Evolutionary conservation across 345 rosid species (phyloP), one percentile per base, ranked within the genome.

Genomic region (Eucalyptus victrix): DNA sequence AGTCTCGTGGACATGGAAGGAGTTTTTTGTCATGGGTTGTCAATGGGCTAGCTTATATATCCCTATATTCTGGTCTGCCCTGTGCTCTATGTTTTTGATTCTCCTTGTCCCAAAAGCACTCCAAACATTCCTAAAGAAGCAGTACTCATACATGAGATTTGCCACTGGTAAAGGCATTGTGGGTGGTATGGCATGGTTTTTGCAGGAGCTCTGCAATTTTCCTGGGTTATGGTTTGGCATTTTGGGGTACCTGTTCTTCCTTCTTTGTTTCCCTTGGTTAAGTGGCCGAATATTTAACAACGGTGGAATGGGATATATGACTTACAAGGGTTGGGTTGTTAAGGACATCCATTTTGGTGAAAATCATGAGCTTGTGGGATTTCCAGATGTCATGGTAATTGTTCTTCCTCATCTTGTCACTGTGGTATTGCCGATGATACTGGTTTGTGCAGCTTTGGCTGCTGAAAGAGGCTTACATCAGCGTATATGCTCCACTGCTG

Each of bases 1-100:
- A 92, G 83, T 96, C 87, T 93, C 95, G 8, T 97, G 99, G 99
- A 95, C 98, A 28, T 98, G 99, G 99, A 96, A 92, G 91, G 99
- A 98, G 93, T 96, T 97, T 87, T 91, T 89, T 83, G 97, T 96
- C 90, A 96, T 98, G 98, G 99, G 98, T 53, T 90, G 94, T 92
- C 98, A 96, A 58, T 97, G 98, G 98, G 95, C 90, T 58, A 94
- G 93, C 44, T 91, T 96, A 89, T 97, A 97, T 89, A 92, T 91
- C 93, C 98, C 98, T 4, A 67, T 96, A 88, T 88, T 98, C 90
- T 97, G 98, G 96, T 91, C 91, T 89, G 87, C 89, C 89, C 40
- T 97, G 18, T 93, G 80, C 90, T 90, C 90, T 81, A 85, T 94
- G 56, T 88, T 97, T 83, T 92, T 86, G 45, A 58, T 94, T 88